Evolutionary conservation across 345 rosid species (phyloP).

Genomic region (Acer campestre): DNA sequence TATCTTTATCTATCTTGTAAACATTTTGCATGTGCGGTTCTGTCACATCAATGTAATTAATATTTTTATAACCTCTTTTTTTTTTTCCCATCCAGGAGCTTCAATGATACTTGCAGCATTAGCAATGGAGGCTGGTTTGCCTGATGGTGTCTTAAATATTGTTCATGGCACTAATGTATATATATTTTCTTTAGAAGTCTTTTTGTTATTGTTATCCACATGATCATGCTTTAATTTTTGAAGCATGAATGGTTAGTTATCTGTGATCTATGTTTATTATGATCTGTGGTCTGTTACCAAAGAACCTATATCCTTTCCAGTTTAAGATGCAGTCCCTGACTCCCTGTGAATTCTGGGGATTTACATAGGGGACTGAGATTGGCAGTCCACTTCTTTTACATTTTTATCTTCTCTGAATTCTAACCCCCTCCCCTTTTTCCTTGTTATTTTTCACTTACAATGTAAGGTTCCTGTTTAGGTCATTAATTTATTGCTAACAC

Average conservation of each 20-base stretch:
- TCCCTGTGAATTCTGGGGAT: not conserved
- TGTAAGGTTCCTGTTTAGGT: not conserved
- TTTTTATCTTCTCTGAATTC: not conserved
- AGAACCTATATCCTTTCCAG: conserved; percentile 6
- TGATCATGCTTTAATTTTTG: not conserved
- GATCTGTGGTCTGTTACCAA: conserved; percentile 2
- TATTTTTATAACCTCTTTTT: not conserved
- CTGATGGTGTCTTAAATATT: conserved; percentile 45
- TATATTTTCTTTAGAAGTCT: conserved; percentile 11
- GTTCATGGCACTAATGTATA: conserved; percentile 46
- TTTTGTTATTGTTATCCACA: conserved; percentile 7
- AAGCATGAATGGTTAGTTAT: conserved; percentile 1
- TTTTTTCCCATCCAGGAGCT: conserved; percentile 30
- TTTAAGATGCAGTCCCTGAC: not conserved
- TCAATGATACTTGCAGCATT: conserved; percentile 42
- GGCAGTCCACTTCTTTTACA: not conserved
- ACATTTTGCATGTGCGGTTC: not conserved
- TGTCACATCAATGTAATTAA: conserved; percentile 4
- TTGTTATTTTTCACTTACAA: not conserved
- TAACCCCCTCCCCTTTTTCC: not conserved
- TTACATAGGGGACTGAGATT: not conserved
- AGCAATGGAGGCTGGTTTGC: conserved; percentile 46
- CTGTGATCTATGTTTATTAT: not conserved
- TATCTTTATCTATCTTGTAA: not conserved
- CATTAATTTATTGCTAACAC: conserved; percentile 9